Conservation (phyloP, 805 yeast species). For the Wickerhamiella azymoides region DNA sequence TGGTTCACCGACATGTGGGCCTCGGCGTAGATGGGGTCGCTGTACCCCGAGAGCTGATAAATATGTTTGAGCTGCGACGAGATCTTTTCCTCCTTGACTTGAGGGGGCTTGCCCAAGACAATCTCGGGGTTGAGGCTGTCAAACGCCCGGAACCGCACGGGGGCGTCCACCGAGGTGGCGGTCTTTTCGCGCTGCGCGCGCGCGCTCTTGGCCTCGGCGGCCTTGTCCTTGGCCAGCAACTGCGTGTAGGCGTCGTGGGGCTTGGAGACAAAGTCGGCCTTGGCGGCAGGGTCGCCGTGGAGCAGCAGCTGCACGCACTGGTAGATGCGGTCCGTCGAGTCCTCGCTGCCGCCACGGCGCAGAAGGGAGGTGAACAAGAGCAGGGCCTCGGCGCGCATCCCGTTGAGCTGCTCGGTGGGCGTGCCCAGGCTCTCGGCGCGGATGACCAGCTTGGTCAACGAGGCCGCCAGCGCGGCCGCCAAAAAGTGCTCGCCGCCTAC, state of each 20-base stretch:
- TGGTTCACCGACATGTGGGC: conserved; percentile 94
- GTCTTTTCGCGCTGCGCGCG: conserved; percentile 38
- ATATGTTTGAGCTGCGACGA: conserved; percentile 76
- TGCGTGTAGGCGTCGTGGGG: conserved; percentile 71
- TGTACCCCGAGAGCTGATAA: conserved; percentile 91
- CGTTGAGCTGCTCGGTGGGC: conserved; percentile 47
- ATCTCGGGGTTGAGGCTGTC: conserved; percentile 9
- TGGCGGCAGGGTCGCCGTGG: conserved; percentile 35
- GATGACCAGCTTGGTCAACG: conserved; percentile 76
- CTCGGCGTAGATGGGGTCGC: conserved; percentile 96
- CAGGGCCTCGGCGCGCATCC: conserved; percentile 87
- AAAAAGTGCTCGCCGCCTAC: conserved; percentile 83
- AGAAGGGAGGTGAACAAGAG: conserved; percentile 82
- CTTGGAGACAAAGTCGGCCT: conserved; percentile 69
- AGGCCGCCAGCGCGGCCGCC: conserved; percentile 74
- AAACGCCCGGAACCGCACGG: conserved; percentile 18
- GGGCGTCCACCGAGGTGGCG: conserved; percentile 26
- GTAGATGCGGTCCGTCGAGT: conserved; percentile 85
- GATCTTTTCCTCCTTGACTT: conserved; percentile 14
- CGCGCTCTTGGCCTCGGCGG: conserved; percentile 16
- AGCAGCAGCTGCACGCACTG: conserved; percentile 68
- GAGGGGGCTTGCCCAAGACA: background rate
- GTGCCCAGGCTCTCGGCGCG: conserved; percentile 42
- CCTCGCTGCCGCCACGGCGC: conserved; percentile 87
- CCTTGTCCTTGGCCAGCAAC: conserved; percentile 42